Base-by-base conservation (phyloP, 1,139 yeast species). In the Candida pseudoviswanathii region DNA sequence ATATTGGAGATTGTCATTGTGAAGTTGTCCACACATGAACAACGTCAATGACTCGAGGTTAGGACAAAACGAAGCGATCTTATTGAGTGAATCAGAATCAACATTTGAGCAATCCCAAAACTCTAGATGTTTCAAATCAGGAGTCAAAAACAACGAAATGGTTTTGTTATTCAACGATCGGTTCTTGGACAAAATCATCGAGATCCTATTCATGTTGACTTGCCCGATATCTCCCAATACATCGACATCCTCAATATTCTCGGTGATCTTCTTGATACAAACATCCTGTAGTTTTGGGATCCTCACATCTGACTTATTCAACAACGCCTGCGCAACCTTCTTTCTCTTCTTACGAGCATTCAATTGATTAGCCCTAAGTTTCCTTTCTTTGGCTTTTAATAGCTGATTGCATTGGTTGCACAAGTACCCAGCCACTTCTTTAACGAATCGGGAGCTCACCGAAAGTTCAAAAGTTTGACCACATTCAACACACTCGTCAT, bases 91-190 rank as follows among this genome's bases (percentile, higher is more conserved):
- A 54, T 81, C 86, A 39, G 80, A 77, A 32, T 82, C 81, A 30
- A 94, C 78, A 49, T 84, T 85, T 1, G 97, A 90, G 65, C 99
- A 94, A 68, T 94, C 99, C 94, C 96, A 90, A 54, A 94, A 83
- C 56, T 87, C 87, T 39, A 94, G 67, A 3, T 68, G 63, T 50
- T 69, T 78, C 47, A 84, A 66, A 21, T 77, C 73, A 0, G 90
- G 81, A 45, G 83, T 82, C 47, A 94, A 69, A 62, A 94, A 94
- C 44, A 94, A 71, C 44, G 83, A 71, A 62, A 92, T 66, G 0
- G 97, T 91, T 22, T 78, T 71, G 56, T 86, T 82, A 59, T 86
- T 81, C 45, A 94, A 71, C 0, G 94, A 86, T 46, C 99, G 71
- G 65, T 91, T 94, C 51, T 88, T 84, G 32, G 95, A 84, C 33